Conservation (phyloP, 768 basidiomycete genomes). For the Boletus edulis region DNA sequence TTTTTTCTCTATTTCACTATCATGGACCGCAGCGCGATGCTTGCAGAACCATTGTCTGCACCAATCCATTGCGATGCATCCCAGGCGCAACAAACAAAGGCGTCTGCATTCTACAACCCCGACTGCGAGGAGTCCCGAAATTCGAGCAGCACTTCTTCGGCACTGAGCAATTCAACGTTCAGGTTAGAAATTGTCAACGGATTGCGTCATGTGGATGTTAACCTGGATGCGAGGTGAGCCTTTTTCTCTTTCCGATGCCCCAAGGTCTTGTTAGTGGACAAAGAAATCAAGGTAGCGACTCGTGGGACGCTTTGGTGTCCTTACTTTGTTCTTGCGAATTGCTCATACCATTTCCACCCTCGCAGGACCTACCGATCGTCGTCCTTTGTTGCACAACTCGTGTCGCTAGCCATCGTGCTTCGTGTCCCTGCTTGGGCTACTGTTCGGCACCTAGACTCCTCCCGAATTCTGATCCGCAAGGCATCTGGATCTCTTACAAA, state of each 20-base stretch:
- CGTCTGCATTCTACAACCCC: conserved; percentile 8
- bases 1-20: conserved; percentile 1
- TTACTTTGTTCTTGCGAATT: conserved; percentile 13
- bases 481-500: conserved; percentile 94
- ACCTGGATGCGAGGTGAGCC: conserved; percentile 71
- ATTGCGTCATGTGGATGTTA: conserved; percentile 52
- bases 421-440: conserved; percentile 60
- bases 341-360: conserved; percentile 19
- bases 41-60: conserved; percentile 10
- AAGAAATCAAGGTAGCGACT: conserved; percentile 28
- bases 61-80: conserved; percentile 1
- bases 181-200: conserved; percentile 56
- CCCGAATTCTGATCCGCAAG: conserved; percentile 62
- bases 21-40: conserved; percentile 14
- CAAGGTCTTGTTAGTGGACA: conserved; percentile 32
- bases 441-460: conserved; percentile 39
- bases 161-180: conserved; percentile 34
- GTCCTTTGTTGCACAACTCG: conserved; percentile 52
- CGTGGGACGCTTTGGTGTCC: conserved; percentile 36
- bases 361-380: conserved; percentile 63
- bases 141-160: conserved; percentile 33
- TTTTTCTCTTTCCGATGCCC: conserved; percentile 23
- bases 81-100: not conserved
- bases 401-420: conserved; percentile 54
- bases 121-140: conserved; percentile 16